Evolutionary conservation across 2,329 filamentous ascomycete species (phyloP), one percentile per base, ranked within the genome.

Genomic region (Cladorrhinum sp.): DNA sequence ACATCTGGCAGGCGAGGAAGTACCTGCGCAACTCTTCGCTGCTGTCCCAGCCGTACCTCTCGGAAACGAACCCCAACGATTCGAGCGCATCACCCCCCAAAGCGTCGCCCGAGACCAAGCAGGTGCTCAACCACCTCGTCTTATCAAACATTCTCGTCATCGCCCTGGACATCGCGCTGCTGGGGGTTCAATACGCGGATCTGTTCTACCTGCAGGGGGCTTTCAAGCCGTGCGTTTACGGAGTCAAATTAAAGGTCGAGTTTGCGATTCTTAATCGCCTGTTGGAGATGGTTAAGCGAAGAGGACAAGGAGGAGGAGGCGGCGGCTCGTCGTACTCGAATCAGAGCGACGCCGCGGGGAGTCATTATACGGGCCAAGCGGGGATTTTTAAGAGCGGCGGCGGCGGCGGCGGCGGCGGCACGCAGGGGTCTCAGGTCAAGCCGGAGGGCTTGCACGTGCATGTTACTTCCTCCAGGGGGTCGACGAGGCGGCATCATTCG

Each of bases 111-210:
- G 53, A 64, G 16, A 65, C 46, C 2, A 57, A 62, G 57, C 59
- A 55, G 5, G 64, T 73, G 23, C 66, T 74, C 16, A 56, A 62
- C 14, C 73, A 76, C 36, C 72, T 78, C 5, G 71, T 78, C 33
- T 68, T 68, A 24, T 71, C 72, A 58, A 77, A 77, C 64, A 5
- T 76, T 16, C 66, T 77, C 50, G 71, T 78, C 57, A 75, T 78
- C 60, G 63, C 66, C 6, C 71, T 78, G 33, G 75, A 78, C 61
- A 69, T 73, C 57, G 70, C 70, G 20, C 67, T 78, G 0, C 70
- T 78, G 0, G 74, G 68, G 5, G 65, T 77, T 12, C 72, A 75
- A 61, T 77, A 73, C 62, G 68, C 72, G 2, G 70, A 71, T 10
- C 65, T 72, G 46, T 76, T 75, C 64, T 73, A 73, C 52, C 61